Conservation (phyloP, 2,329 filamentous ascomycete species). For the Phyllosticta citribraziliensis region DNA sequence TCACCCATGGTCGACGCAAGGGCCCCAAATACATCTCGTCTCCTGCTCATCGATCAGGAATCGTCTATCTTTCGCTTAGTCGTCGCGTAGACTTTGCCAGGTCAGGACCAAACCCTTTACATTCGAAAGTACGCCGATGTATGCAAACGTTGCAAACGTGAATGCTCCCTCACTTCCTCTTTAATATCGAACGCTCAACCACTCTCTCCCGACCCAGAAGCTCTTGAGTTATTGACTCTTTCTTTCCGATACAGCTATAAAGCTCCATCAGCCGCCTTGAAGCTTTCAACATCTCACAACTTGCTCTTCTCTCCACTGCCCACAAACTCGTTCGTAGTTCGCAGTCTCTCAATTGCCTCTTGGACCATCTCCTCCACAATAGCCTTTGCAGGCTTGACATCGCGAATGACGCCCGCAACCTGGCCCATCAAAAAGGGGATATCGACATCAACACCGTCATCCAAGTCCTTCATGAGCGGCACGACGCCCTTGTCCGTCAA, state of each 20-base stretch:
- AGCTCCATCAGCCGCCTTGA: background rate
- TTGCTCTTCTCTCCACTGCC: slow-evolving; percentile 20
- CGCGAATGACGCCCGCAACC: slow-evolving; percentile 67
- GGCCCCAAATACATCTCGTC: background rate
- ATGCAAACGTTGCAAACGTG: too few relatives aligned
- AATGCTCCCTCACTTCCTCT: too few relatives aligned
- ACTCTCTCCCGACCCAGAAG: background rate
- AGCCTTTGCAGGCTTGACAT: slow-evolving; percentile 68
- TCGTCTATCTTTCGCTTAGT: too few relatives aligned
- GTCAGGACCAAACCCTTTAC: too few relatives aligned
- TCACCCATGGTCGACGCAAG: background rate
- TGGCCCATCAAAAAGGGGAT: slow-evolving; percentile 89
- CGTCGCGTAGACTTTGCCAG: too few relatives aligned
- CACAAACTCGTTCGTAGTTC: slow-evolving; percentile 26
- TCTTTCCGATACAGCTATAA: background rate
- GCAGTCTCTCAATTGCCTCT: slow-evolving; percentile 30
- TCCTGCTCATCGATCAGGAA: background rate
- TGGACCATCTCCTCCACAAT: slow-evolving; percentile 87
- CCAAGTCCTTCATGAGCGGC: slow-evolving; percentile 73
- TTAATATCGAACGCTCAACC: too few relatives aligned
- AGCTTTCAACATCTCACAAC: slow-evolving; percentile 17
- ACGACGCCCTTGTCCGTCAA: slow-evolving; percentile 69
- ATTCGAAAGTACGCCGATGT: too few relatives aligned
- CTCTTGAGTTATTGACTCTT: background rate
- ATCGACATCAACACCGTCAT: slow-evolving; percentile 73